Evolutionary conservation across 2,329 filamentous ascomycete species (phyloP), one percentile per base, ranked within the genome.

Genomic region (Exophiala calicioides): DNA sequence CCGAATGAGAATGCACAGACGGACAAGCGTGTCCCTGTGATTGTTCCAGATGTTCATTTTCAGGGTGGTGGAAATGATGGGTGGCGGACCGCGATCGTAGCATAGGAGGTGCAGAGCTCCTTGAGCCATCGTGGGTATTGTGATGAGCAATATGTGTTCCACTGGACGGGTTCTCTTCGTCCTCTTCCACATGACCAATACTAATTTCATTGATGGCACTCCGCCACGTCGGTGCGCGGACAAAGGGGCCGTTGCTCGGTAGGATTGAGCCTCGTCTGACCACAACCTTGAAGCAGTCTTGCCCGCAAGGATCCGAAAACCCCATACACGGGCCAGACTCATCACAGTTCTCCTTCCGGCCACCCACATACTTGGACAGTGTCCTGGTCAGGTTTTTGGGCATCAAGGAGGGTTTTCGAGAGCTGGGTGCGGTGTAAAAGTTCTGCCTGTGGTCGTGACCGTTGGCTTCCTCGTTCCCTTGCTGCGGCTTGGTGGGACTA

Each of bases 321-420:
- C 81, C 81, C 56, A 78, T 79, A 54, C 81, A 85, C 13, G 79
- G 77, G 0, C 79, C 80, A 41, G 75, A 67, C 43, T 78, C 73
- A 51, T 81, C 77, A 55, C 81, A 84, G 3, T 68, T 61, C 1
- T 72, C 61, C 50, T 77, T 77, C 20, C 69, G 68, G 3, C 70
- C 69, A 7, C 68, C 68, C 7, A 81, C 69, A 5, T 82, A 62
- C 30, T 73, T 68, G 5, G 70, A 73, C 16, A 82, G 64, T 20
- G 65, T 68, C 16, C 65, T 64, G 1, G 65, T 61, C 5, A 73
- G 51, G 12, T 38, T 52, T 5, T 60, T 62, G 27, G 59, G 57
- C 44, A 66, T 65, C 19, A 68, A 56, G 4, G 69, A 66, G 45
- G 65, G 62, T 32, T 58, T 57, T 30, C 57, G 57, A 30, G 48